Evolutionary conservation across 306 rosid genomes (phyloP), one percentile per base, ranked within the genome.

Genomic region (Lupinus albus): DNA sequence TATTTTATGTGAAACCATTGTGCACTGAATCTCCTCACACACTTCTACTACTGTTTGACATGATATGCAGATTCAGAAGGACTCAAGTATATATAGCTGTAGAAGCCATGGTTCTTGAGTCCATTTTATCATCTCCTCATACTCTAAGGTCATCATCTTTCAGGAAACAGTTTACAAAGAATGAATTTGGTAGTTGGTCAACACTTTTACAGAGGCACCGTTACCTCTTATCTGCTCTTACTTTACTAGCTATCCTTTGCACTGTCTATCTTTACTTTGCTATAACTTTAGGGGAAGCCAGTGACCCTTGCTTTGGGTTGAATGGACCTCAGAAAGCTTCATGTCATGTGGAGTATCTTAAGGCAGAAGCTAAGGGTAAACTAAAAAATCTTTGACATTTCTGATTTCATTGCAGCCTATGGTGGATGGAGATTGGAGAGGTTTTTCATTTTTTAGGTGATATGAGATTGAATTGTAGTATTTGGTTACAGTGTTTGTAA

Each of bases 251-350:
- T 47, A 55, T 81, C 78, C 87, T 91, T 67, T 91, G 97, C 70
- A 86, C 87, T n/a, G 63, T 91, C 51, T 91, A 91, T 73, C 96
- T 91, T 18, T 91, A 88, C 79, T 91, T 88, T 62, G 97, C 97
- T 3, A 70, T 91, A 72, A 82, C 96, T 18, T 71, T 88, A 10
- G 89, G 83, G 8, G 89, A 81, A 9, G 75, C 84, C 58, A 17
- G 39, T 18, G 78, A 75, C 13, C 11, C 83, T 11, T 87, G 93
- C 61, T 74, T 61, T 14, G 93, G 87, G 7, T 73, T 91, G 77
- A 81, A 64, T 8, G 96, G 85, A 53, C 69, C 88, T 72, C 75
- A 86, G 67, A 86, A 77, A 50, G 89, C 77, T 8, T 64, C 81
- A 67, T 88, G 97, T 68, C 89, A 66, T 68, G 42, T 87, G 88